Evolutionary conservation across 106 monocot species (phyloP).

Genomic region (Platanthera guangdongensis): DNA sequence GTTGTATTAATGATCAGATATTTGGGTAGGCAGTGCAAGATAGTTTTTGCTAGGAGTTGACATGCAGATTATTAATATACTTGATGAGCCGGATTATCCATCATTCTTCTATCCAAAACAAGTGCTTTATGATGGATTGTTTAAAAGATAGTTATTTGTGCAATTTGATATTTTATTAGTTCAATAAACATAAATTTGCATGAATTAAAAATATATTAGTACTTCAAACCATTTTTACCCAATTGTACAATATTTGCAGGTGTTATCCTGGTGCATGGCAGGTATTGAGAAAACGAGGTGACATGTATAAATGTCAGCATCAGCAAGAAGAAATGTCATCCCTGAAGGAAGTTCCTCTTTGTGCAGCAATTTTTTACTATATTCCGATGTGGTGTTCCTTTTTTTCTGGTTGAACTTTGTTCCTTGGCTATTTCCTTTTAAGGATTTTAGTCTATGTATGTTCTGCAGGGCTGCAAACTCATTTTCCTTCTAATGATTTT

Average conservation of each 20-base stretch:
- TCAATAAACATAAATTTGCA: background rate
- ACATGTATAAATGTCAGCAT: conserved; percentile 50
- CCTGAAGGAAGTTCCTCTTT: conserved; percentile 83
- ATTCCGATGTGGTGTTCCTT: too few species aligned
- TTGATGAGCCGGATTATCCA: conserved; percentile 77
- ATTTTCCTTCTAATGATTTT: too few species aligned
- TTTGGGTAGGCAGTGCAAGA: too few species aligned
- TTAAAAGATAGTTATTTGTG: too few species aligned
- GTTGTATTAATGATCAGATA: too few species aligned
- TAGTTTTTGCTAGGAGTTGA: too few species aligned
- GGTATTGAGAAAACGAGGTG: conserved; percentile 65
- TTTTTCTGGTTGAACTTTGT: too few species aligned
- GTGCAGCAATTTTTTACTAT: too few species aligned
- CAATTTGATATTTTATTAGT: background rate
- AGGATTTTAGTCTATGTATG: too few species aligned
- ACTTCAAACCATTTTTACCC: background rate
- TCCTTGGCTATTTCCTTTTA: too few species aligned
- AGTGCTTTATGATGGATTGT: too few species aligned
- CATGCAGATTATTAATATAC: conserved; percentile 1
- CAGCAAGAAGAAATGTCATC: conserved; percentile 88
- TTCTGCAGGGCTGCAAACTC: too few species aligned
- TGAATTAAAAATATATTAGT: background rate
- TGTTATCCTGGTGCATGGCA: conserved; percentile 90
- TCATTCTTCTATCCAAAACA: conserved; percentile 90
- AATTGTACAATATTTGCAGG: conserved; percentile 27